Base-by-base conservation (phyloP, 306 rosid genomes). In the Betula pendula region DNA sequence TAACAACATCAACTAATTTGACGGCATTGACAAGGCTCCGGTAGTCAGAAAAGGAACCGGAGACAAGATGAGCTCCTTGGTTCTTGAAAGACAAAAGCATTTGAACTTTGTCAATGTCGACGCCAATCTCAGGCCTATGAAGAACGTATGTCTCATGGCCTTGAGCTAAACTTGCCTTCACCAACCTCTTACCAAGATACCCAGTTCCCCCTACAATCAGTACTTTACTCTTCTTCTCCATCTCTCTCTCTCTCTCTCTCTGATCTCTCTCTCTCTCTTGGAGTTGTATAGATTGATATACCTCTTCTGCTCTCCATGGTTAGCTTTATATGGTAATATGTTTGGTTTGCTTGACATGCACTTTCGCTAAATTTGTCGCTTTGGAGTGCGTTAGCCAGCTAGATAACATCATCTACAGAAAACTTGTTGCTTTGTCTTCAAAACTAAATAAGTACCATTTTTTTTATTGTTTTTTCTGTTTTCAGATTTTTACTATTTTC, bases 141-240 rank as follows among this genome's bases (percentile, higher is more conserved):
- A 92, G 87, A 3, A 92, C 83, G 14, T 77, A 89, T 1, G 97
- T 91, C 67, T 84, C 75, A n/a, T 89, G 90, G 10, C 92, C 94
- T 25, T 81, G 47, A 25, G 24, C 78, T 10, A 91, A 75, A 74
- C 94, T 84, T 53, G 92, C 94, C 86, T 55, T 89, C 43, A 89
- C 97, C 79, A 91, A 59, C 80, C 92, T 91, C 69, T 90, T 91
- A 35, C 97, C 97, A 29, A 91, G 17, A 79, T 91, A 91, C 60
- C 97, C 97, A 47, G 92, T 91, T 80, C 92, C 97, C 9, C 97
- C 97, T n/a, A 91, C 65, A 12, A 91, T 82, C 17, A 91, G 80
- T 20, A 91, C 94, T 77, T 43, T 91, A 82, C 87, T 85, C 71
- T 82, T 85, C 71, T 82, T 89, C 12, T 27, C 79, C 88, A 72